phyloP scores from a whole-genome alignment of 2,329 filamentous ascomycete genomes.

The Pseudocercospora pini-densiflorae region DNA sequence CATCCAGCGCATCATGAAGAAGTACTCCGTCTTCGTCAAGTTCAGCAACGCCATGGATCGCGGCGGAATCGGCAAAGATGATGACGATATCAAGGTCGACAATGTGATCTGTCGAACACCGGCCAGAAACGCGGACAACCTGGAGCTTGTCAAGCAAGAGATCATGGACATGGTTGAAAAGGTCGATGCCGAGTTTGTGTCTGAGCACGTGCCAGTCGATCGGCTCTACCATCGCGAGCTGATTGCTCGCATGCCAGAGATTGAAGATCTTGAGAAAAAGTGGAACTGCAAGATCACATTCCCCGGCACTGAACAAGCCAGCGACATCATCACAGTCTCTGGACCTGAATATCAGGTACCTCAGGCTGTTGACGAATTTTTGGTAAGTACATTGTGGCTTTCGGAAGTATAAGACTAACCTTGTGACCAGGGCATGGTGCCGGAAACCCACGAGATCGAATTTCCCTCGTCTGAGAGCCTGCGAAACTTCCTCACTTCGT shows the following conservation, averaged over 20 bases:
- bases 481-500: conserved; percentile 78
- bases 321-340: conserved; percentile 92
- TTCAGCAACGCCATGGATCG: conserved; percentile 99
- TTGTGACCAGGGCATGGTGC: conserved; percentile 81
- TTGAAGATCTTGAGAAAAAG: conserved; percentile 96
- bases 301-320: conserved; percentile 95
- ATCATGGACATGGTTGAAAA: conserved; percentile 99
- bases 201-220: conserved; percentile 90
- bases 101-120: conserved; percentile 99
- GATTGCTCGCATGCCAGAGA: conserved; percentile 82
- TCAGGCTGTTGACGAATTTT: conserved; percentile 91
- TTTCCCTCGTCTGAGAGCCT: conserved; percentile 77
- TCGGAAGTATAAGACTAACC: conserved; percentile 36
- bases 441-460: conserved; percentile 90
- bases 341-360: conserved; percentile 98
- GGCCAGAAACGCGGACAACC: conserved; percentile 92
- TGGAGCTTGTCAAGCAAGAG: conserved; percentile 97
- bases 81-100: conserved; percentile 98
- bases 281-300: conserved; percentile 99
- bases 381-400: conserved; percentile 58
- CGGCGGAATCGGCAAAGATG: conserved; percentile 89
- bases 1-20: conserved; percentile 99
- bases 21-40: conserved; percentile 99
- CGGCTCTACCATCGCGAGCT: conserved; percentile 94
- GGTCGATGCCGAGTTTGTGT: conserved; percentile 95